Evolutionary conservation across 139 green algal genomes (phyloP).

Genomic region (Nannochloris sp.): DNA sequence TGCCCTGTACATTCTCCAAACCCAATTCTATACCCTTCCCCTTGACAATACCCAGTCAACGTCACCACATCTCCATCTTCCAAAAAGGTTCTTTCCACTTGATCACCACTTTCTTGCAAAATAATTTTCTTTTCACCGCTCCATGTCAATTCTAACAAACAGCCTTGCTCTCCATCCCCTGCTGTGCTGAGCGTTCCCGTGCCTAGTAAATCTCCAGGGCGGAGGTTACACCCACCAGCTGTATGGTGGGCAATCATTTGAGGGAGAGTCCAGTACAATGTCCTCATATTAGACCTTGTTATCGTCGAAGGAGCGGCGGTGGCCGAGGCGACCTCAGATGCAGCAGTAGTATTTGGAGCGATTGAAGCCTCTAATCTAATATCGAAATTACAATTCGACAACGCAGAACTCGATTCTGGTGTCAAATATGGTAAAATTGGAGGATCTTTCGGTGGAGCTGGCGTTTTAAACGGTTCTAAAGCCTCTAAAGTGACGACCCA

Average conservation of each 20-base stretch:
- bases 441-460: slow-evolving; percentile 54
- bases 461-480: slow-evolving; percentile 67
- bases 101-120: slow-evolving; percentile 26
- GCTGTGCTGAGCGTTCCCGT: slow-evolving; percentile 80
- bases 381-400: slow-evolving; percentile 49
- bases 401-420: slow-evolving; percentile 4
- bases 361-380: slow-evolving; percentile 66
- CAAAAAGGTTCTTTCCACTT: slow-evolving; percentile 55
- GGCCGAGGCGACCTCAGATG: slow-evolving; percentile 33
- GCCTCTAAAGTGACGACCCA: slow-evolving; percentile 90
- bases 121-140: slow-evolving; percentile 34
- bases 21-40: slow-evolving; percentile 47
- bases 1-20: slow-evolving; percentile 73
- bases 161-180: slow-evolving; percentile 26
- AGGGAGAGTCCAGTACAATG: slow-evolving; percentile 81
- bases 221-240: slow-evolving; percentile 74
- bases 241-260: slow-evolving; percentile 97
- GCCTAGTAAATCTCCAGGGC: slow-evolving; percentile 76
- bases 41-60: slow-evolving; percentile 54
- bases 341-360: not conserved
- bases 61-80: slow-evolving; percentile 75
- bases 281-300: slow-evolving; percentile 57
- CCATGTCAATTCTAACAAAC: slow-evolving; percentile 62
- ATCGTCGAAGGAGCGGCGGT: too few relatives aligned
- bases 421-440: slow-evolving; percentile 68